phyloP scores from a whole-genome alignment of 768 basidiomycete genomes.

The Naganishia vaughanmartiniae region DNA sequence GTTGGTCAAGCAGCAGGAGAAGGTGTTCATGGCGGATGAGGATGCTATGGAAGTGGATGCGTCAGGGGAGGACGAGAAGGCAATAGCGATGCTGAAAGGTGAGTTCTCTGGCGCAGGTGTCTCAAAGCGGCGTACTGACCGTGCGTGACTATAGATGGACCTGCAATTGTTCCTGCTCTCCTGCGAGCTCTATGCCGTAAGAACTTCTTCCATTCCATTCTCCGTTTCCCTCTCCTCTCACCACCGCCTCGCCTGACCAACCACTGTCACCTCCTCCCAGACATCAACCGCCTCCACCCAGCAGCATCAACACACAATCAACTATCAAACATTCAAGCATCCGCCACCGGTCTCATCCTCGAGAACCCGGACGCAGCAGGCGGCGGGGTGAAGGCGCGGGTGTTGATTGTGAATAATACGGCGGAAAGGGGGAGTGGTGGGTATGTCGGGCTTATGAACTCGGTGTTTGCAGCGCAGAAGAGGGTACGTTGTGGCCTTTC shows the following conservation, averaged over 20 bases:
- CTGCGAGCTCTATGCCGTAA: slow-evolving; percentile 89
- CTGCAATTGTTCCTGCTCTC: slow-evolving; percentile 75
- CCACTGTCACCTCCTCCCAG: slow-evolving; percentile 54
- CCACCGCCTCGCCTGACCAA: slow-evolving; percentile 55
- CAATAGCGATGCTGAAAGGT: slow-evolving; percentile 31
- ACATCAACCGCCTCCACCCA: slow-evolving; percentile 63
- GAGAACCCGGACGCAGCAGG: slow-evolving; percentile 9
- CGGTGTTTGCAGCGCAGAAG: slow-evolving; percentile 98
- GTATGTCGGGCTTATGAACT: slow-evolving; percentile 98
- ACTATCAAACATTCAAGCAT: slow-evolving; percentile 36
- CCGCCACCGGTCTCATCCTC: slow-evolving; percentile 37
- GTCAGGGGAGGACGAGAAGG: slow-evolving; percentile 48
- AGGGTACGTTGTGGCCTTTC: slow-evolving; percentile 61
- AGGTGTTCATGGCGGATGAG: slow-evolving; percentile 38
- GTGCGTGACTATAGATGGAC: slow-evolving; percentile 34
- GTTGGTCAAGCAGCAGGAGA: slow-evolving; percentile 58
- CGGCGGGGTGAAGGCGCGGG: slow-evolving; percentile 57
- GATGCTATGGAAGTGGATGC: slow-evolving; percentile 56
- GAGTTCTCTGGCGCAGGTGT: slow-evolving; percentile 59
- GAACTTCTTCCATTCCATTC: slow-evolving; percentile 33
- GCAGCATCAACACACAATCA: slow-evolving; percentile 34
- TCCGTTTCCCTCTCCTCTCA: slow-evolving; percentile 11
- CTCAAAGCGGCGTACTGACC: background rate
- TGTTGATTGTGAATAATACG: slow-evolving; percentile 82
- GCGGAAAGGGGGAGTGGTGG: slow-evolving; percentile 61